Evolutionary conservation across 2,329 filamentous ascomycete species (phyloP).

Genomic region (Neoascochyta sp.): DNA sequence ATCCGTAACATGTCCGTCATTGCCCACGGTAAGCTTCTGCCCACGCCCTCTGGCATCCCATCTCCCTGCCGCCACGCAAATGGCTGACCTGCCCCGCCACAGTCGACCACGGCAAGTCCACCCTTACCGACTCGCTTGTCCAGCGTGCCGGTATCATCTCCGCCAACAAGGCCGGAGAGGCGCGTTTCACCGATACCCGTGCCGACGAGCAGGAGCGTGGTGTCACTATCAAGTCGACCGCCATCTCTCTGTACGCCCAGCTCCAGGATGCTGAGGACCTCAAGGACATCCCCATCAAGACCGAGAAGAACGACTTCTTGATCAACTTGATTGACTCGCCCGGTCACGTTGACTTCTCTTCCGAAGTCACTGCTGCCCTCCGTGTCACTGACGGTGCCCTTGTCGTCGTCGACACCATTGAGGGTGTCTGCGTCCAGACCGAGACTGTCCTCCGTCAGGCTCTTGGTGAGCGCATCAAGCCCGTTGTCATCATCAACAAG

Average conservation of each 20-base stretch:
- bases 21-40: constrained; percentile 82
- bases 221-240: constrained; percentile 99
- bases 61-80: no score
- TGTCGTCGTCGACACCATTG: constrained; percentile 98
- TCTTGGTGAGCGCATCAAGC: constrained; percentile 99
- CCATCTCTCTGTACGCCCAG: constrained; percentile 94
- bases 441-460: constrained; percentile 99
- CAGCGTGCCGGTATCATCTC: constrained; percentile 99
- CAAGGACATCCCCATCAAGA: constrained; percentile 90
- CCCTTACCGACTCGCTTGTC: constrained; percentile 97
- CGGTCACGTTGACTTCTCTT: constrained; percentile 99
- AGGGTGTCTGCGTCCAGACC: constrained; percentile 99
- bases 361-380: constrained; percentile 97
- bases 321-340: constrained; percentile 99
- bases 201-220: constrained; percentile 98
- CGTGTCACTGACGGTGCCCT: constrained; percentile 99
- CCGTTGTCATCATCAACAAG: constrained; percentile 99
- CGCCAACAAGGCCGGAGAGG: constrained; percentile 92
- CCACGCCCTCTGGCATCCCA: no score
- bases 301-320: constrained; percentile 92
- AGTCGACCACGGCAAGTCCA: constrained; percentile 99
- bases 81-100: constrained; percentile 24
- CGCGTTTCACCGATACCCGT: constrained; percentile 94
- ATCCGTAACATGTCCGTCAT: constrained; percentile 99
- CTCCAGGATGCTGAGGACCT: constrained; percentile 79